Conservation (phyloP, 768 basidiomycete genomes). For the Trametes sanguinea region DNA sequence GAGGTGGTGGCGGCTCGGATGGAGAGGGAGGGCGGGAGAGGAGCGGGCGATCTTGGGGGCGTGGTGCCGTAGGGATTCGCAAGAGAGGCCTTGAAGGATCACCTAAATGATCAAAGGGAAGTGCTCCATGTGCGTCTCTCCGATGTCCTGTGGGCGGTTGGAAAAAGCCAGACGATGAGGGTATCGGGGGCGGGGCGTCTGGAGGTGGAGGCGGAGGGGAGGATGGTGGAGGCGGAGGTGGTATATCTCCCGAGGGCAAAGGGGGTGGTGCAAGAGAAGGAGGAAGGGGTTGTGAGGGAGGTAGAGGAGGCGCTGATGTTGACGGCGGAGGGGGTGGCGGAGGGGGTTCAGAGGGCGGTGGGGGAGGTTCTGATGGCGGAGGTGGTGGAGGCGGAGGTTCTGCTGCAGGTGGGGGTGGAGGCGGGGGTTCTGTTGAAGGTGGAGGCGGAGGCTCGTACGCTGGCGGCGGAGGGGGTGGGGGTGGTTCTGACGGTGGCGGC, state of each 20-base stretch:
- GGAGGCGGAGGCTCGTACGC: conserved; percentile 17
- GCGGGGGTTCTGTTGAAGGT: conserved; percentile 23
- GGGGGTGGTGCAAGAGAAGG: conserved; percentile 25
- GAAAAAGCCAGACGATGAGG: conserved; percentile 9
- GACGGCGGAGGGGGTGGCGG: conserved; percentile 31
- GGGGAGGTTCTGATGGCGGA: conserved; percentile 26
- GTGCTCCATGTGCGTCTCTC: conserved; percentile 4
- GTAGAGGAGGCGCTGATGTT: conserved; percentile 27
- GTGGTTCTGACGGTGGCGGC: conserved; percentile 31
- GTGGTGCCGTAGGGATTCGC: conserved; percentile 23
- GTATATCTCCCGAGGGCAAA: conserved; percentile 21
- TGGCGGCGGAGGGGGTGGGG: conserved; percentile 33
- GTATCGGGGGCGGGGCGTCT: conserved; percentile 17
- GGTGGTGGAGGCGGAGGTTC: conserved; percentile 32
- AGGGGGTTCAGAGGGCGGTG: conserved; percentile 25
- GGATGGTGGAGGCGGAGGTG: conserved; percentile 29
- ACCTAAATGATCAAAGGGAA: not conserved
- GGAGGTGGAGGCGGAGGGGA: conserved; percentile 28
- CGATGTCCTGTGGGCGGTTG: conserved; percentile 15
- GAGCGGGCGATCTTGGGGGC: not conserved
- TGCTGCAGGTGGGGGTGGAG: conserved; percentile 27
- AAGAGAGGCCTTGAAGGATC: conserved; percentile 19
- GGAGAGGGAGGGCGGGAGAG: conserved; percentile 17
- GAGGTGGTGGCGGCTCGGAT: conserved; percentile 19
- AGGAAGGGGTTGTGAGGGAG: conserved; percentile 26